Conservation (phyloP, 441 rosid genomes). For the Viola pubescens region DNA sequence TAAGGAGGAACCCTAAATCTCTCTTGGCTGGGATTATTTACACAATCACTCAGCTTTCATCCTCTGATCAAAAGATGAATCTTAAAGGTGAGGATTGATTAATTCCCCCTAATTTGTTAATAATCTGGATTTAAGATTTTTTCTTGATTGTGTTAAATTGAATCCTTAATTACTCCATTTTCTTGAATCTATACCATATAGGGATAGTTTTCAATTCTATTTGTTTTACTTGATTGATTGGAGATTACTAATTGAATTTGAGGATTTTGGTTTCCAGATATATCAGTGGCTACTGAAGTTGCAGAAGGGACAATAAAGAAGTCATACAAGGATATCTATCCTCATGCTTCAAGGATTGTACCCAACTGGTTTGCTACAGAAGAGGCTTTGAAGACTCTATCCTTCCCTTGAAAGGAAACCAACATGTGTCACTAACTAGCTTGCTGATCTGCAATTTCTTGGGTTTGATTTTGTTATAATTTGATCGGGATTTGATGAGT, state of each 20-base stretch:
- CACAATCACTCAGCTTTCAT: constrained; percentile 27
- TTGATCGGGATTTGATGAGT: too few relatives aligned
- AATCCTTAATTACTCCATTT: too few relatives aligned
- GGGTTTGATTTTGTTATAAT: too few relatives aligned
- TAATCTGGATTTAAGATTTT: background rate
- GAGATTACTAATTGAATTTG: too few relatives aligned
- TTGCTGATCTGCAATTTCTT: background rate
- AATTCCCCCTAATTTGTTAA: background rate
- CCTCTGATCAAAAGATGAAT: constrained; percentile 17
- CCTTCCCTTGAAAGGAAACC: background rate
- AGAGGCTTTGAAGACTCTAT: constrained; percentile 5
- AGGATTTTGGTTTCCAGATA: constrained; percentile 5
- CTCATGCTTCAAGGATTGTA: constrained; percentile 13
- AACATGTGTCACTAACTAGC: background rate
- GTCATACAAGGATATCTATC: constrained; percentile 15
- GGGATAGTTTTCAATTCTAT: background rate
- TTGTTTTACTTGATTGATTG: background rate
- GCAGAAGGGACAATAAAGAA: constrained; percentile 21
- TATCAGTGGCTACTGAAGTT: constrained; percentile 11
- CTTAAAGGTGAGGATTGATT: constrained; percentile 17
- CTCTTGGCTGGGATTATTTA: constrained; percentile 27
- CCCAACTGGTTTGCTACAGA: constrained; percentile 21
- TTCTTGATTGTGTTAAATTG: background rate
- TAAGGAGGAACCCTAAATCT: constrained; percentile 29
- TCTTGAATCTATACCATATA: background rate